Conservation (phyloP, 352 stramenopile species). For the Pythium rishiriense region DNA sequence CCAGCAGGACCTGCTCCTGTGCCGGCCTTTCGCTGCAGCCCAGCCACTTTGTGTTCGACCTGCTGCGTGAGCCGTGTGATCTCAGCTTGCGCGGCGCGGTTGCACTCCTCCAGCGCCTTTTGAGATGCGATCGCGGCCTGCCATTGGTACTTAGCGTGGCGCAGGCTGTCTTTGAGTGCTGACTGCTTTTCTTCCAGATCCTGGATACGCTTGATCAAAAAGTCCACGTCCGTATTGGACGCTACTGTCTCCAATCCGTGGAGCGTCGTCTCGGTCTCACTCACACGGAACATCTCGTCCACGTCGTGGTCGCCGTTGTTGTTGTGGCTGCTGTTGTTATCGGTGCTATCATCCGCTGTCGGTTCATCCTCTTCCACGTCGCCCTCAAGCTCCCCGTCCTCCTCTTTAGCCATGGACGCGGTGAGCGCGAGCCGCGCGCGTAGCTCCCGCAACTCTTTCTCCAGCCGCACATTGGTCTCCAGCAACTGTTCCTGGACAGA, state of each 20-base stretch:
- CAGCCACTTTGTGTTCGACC: conserved; percentile 26
- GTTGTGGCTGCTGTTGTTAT: conserved; percentile 21
- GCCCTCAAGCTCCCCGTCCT: neutral
- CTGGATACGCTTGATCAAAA: conserved; percentile 23
- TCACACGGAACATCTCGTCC: neutral
- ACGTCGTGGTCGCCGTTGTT: neutral
- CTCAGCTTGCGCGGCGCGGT: conserved; percentile 27
- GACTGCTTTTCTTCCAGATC: conserved; percentile 25
- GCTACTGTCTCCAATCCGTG: neutral
- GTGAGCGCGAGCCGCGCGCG: neutral
- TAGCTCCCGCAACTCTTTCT: conserved; percentile 20
- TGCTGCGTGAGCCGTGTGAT: conserved; percentile 26
- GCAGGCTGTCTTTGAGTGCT: conserved; percentile 23
- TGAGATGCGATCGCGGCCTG: conserved; percentile 30
- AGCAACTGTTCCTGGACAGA: conserved; percentile 27
- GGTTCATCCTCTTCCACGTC: conserved; percentile 1
- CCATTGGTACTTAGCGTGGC: conserved; percentile 37
- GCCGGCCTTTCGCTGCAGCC: neutral
- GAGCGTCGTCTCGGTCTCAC: conserved; percentile 4
- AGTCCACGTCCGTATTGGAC: conserved; percentile 7
- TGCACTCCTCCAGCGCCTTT: conserved; percentile 36
- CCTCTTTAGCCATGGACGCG: conserved; percentile 2
- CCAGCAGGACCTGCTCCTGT: neutral
- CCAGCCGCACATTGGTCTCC: conserved; percentile 23
- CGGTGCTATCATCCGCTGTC: conserved; percentile 7